phyloP scores from a whole-genome alignment of 306 rosid genomes.

The Sindora glabra region DNA sequence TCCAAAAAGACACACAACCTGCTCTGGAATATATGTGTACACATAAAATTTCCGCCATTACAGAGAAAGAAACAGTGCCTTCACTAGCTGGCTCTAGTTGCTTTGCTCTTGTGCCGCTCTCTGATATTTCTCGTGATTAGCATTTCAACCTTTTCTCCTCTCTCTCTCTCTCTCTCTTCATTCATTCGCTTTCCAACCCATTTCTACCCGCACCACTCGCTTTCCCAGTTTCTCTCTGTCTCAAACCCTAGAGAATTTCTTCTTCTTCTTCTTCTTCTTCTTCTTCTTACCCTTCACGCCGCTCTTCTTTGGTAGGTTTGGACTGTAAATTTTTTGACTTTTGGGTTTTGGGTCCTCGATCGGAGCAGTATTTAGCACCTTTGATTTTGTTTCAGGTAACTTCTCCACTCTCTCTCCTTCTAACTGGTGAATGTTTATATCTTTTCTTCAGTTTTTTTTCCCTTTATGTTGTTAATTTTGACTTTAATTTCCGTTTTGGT shows the following conservation, averaged over 20 bases:
- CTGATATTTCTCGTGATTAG: constrained; percentile 63
- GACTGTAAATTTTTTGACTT: not conserved
- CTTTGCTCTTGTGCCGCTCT: constrained; percentile 11
- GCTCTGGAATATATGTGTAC: not conserved
- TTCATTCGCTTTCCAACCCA: constrained; percentile 20
- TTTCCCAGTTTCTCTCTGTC: not conserved
- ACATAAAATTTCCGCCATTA: constrained; percentile 27
- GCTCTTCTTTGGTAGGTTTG: not conserved
- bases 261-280: not conserved
- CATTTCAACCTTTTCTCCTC: constrained; percentile 28
- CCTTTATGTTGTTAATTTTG: not conserved
- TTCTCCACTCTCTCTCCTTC: not conserved
- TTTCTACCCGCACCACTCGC: not conserved
- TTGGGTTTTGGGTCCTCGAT: not conserved
- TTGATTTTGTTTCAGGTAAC: constrained; percentile 22
- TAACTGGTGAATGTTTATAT: not conserved
- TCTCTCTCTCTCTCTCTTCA: constrained; percentile 35
- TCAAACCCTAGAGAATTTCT: constrained; percentile 29
- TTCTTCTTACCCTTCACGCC: not conserved
- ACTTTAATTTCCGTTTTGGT: not conserved
- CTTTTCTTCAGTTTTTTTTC: not conserved
- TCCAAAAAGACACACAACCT: not conserved
- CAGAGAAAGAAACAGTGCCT: constrained; percentile 10
- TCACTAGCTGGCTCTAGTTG: constrained; percentile 14
- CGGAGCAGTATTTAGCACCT: not conserved